These are phyloP conservation scores for Saussurea involucrata DNA, from an alignment of 129 eudicot genomes.

Conservation along the genomic window DNA sequence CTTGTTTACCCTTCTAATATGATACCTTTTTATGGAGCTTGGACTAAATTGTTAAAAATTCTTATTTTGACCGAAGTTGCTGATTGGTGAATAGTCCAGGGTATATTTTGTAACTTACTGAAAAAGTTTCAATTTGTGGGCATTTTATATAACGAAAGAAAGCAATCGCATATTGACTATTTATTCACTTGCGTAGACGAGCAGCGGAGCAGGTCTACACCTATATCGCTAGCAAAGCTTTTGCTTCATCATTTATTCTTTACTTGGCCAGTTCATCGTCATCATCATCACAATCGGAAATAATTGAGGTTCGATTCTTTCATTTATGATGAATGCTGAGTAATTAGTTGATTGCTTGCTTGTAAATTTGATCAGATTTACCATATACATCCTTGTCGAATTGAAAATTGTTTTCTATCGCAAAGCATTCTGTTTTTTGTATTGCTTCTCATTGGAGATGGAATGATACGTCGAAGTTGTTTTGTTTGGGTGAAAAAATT, in stretches of 20 bases:
- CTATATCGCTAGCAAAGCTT: background rate
- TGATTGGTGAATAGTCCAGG: background rate
- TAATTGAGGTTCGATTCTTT: background rate
- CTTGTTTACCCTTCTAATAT: too few relatives aligned
- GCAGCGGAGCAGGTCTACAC: background rate
- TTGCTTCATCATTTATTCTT: background rate
- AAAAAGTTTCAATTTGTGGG: background rate
- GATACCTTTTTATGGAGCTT: background rate
- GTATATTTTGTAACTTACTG: background rate
- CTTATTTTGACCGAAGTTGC: background rate
- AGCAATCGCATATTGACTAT: background rate
- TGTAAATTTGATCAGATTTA: constrained; percentile 6
- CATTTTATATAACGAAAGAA: background rate
- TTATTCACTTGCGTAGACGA: background rate
- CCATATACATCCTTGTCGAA: background rate
- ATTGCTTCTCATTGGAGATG: background rate
- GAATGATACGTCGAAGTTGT: background rate
- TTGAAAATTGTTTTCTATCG: background rate
- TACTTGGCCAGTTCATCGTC: background rate
- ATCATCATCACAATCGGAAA: background rate
- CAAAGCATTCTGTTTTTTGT: background rate
- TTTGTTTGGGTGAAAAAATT: background rate
- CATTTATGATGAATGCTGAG: constrained; percentile 11
- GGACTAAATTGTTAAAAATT: background rate
- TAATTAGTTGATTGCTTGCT: background rate